phyloP scores from a whole-genome alignment of 352 stramenopile genomes.

The Phytophthora podocarpi region DNA sequence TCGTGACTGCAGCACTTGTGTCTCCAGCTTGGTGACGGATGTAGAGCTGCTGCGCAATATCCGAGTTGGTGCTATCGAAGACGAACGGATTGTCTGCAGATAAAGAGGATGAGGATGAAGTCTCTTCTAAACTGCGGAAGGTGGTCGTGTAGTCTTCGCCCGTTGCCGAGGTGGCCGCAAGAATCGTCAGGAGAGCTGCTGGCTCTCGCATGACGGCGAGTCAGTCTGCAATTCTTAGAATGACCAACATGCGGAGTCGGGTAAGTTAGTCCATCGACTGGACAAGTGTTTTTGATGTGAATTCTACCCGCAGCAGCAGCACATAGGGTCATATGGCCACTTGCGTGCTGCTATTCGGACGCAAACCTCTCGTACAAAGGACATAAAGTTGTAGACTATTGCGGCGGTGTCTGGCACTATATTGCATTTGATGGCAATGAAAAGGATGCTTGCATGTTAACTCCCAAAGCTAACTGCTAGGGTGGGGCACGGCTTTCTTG shows the following conservation, averaged over 20 bases:
- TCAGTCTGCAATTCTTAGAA: constrained; percentile 13
- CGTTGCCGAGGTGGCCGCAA: background rate
- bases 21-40: constrained; percentile 24
- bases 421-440: no score
- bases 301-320: no score
- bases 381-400: no score
- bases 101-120: constrained; percentile 4
- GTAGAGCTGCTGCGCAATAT: constrained; percentile 44
- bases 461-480: no score
- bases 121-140: constrained; percentile 20
- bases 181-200: constrained; percentile 1
- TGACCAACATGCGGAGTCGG: constrained; percentile 9
- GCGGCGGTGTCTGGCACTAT: no score
- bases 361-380: no score
- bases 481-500: no score
- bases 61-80: constrained; percentile 44
- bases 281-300: no score
- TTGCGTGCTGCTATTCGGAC: no score
- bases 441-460: no score
- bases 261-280: no score
- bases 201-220: constrained; percentile 10
- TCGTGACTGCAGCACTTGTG: background rate
- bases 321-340: no score
- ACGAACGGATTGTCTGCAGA: constrained; percentile 18
- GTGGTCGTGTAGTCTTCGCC: constrained; percentile 25